Base-by-base conservation (phyloP, 257 asterid species). In the Salvia hispanica region DNA sequence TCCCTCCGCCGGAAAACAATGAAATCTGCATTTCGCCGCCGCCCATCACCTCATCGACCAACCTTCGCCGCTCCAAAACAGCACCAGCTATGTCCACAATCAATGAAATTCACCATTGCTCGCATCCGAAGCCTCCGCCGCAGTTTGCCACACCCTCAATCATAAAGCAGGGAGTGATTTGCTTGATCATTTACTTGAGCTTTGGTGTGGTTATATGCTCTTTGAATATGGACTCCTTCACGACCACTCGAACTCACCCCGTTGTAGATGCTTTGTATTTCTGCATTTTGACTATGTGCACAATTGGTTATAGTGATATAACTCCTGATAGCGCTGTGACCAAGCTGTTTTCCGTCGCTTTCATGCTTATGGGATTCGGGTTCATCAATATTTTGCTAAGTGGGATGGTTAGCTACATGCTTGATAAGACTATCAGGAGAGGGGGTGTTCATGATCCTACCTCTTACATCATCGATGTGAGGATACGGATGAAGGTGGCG, bases 261-360 rank as follows among this genome's bases (percentile, higher is more conserved):
- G 85, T 88, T 16, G 97, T 93, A 40, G 99, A 93, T 84, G 99
- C 96, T 67, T 80, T 93, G 46, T 93, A 93, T 55, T 93, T 93
- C 64, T 90, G 97, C 74, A 86, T 93, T 66, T 97, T 93, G 36
- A 93, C 99, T 14, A 90, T 93, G 99, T 90, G 99, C 72, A 93
- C 99, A 4, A 93, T 93, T 73, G 99, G 99, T 7, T 93, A 93
- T 64, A 97, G 99, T 25, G 99, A 93, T 74, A 93, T 93, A 72
- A 86, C 95, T 21, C 99, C 99, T 62, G 79, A 66, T 69, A 90
- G 83, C 70, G 33, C 82, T 5, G 69, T 84, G 1, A 81, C 99
- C 0, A 93, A 93, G 76, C 9, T 93, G 81, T 93, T 93, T 53
- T 84, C 99, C 6, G 81, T 90, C 71, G 61, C 84, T 61, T 93